These are phyloP conservation scores for Tuber umbilicatum DNA, from an alignment of 495 filamentous ascomycete species.

Conservation along the genomic window DNA sequence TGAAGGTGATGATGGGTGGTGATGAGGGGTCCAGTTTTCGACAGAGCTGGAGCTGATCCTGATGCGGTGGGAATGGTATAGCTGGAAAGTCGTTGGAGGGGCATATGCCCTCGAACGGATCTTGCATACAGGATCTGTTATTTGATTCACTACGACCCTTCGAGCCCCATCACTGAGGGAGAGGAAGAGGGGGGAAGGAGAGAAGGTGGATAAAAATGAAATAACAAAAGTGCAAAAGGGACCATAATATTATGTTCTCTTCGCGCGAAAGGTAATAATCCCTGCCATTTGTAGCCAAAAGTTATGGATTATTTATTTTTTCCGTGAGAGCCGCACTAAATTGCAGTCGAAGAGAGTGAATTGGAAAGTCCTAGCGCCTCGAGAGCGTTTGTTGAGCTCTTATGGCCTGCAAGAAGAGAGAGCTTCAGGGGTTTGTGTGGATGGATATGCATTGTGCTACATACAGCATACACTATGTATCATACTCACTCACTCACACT, in stretches of 20 bases:
- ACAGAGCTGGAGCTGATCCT: not conserved
- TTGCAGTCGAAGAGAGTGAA: not conserved
- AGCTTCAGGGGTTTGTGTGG: constrained; percentile 1
- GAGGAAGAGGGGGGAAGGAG: not conserved
- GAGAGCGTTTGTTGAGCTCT: not conserved
- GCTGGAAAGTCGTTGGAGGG: not conserved
- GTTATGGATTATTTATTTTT: constrained; percentile 6
- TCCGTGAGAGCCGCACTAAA: constrained; percentile 4
- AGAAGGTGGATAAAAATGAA: not conserved
- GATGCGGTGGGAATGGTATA: not conserved
- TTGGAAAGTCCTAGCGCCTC: constrained; percentile 4
- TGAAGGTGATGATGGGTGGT: not conserved
- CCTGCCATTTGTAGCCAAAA: not conserved
- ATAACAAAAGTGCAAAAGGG: not conserved
- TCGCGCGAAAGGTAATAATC: constrained; percentile 1
- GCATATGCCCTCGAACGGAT: not conserved
- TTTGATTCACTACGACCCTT: not conserved
- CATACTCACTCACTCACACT: constrained; percentile 3
- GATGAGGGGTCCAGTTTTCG: constrained; percentile 1
- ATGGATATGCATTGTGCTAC: constrained; percentile 7
- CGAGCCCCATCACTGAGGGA: not conserved
- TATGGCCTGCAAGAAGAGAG: not conserved
- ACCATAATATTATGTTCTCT: not conserved
- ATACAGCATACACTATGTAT: not conserved
- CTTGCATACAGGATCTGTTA: not conserved